Conservation (phyloP, 2,329 filamentous ascomycete genomes). For the Scytalidium lignicola region DNA sequence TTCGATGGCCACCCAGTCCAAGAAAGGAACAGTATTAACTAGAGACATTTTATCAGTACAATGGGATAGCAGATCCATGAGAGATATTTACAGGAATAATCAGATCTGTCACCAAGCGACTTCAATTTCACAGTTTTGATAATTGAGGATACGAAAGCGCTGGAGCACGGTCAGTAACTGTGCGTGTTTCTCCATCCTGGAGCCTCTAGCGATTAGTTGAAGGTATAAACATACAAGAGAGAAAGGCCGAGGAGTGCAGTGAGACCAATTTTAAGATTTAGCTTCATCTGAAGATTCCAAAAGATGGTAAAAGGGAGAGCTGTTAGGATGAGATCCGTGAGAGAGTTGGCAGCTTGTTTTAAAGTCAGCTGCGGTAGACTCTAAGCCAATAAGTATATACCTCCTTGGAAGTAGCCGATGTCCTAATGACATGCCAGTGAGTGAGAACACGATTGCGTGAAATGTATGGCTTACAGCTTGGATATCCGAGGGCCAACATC, state of each 20-base stretch:
- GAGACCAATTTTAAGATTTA: conserved; percentile 9
- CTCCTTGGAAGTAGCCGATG: too few species aligned
- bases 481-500: conserved; percentile 7
- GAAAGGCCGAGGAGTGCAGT: conserved; percentile 8
- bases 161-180: too few species aligned
- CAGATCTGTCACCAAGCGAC: conserved; percentile 7
- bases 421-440: too few species aligned
- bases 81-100: conserved; percentile 11
- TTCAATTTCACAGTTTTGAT: conserved; percentile 12
- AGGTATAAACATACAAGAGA: conserved; percentile 8
- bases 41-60: too few species aligned
- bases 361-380: too few species aligned
- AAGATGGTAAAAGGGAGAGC: conserved; percentile 10
- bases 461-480: conserved; percentile 11
- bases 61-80: too few species aligned
- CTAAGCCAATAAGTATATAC: background rate
- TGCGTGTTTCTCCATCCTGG: too few species aligned
- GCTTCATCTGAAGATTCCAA: conserved; percentile 12
- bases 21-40: conserved; percentile 7
- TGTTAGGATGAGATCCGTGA: conserved; percentile 12
- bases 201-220: too few species aligned
- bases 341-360: conserved; percentile 1
- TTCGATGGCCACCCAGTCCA: conserved; percentile 13
- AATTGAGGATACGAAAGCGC: conserved; percentile 11
- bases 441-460: too few species aligned